Evolutionary conservation across 164 flowering plant genomes (phyloP), one percentile per base, ranked within the genome.

Genomic region (Warburgia ugandensis): DNA sequence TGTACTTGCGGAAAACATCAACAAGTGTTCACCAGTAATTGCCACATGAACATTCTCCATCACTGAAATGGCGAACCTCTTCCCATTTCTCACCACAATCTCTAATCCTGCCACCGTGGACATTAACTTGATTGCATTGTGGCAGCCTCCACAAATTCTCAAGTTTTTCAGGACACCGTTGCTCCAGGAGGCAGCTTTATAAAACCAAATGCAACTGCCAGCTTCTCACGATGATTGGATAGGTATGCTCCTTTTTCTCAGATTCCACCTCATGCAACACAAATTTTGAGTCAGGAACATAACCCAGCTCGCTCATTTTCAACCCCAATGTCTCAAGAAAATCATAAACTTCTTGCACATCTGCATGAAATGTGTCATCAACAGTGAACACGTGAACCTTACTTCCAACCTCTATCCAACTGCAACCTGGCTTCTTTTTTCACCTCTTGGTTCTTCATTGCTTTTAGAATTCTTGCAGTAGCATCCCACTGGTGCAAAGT

Each of bases 1-100:
- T n/a, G n/a, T n/a, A n/a, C n/a, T n/a, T n/a, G n/a, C n/a, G n/a
- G n/a, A n/a, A n/a, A n/a, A n/a, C n/a, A n/a, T n/a, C n/a, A n/a
- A n/a, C n/a, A n/a, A n/a, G n/a, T n/a, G n/a, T n/a, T 74, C 74
- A 84, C 94, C 94, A 84, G 52, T 69, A 84, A 57, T 82, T 62
- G 13, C 82, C 74, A 64, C 89, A 82, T 17, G 94, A 81, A 56
- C 94, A 82, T 20, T 65, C 68, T 0, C 94, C 89, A 54, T 76
- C 51, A 40, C 52, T 72, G 32, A 82, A 84, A 64, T 74, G 90
- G 58, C 80, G 90, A 67, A 80, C 68, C 90, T 73, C 68, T 73
- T 83, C 23, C 69, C 79, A 69, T 83, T 83, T 62, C 87, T 73
- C 50, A 83, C 87, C 50, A 83, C 66, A 39, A 83, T 83, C 57